These are phyloP conservation scores for Sugiyamaella japonica DNA, from an alignment of 1,139 yeast species.

Conservation along the genomic window DNA sequence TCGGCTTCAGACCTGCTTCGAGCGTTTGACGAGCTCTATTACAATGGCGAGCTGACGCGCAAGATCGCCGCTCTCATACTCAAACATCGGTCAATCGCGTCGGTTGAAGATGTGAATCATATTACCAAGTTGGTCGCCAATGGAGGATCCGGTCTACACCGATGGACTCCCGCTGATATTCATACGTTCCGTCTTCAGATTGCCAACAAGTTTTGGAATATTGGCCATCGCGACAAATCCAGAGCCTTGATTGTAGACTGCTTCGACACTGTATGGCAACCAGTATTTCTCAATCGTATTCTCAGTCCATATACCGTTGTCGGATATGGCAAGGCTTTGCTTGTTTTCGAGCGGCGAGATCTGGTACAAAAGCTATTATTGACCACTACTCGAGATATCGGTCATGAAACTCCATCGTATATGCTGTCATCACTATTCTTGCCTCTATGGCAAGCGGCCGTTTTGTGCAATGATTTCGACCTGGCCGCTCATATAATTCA, in stretches of 20 bases:
- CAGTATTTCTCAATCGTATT: conserved; percentile 22
- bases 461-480: conserved; percentile 16
- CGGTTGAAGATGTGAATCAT: conserved; percentile 26
- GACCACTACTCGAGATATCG: background rate
- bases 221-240: conserved; percentile 26
- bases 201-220: conserved; percentile 33
- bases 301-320: conserved; percentile 21
- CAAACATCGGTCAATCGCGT: conserved; percentile 21
- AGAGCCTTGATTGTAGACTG: conserved; percentile 26
- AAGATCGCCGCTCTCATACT: conserved; percentile 29
- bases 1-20: conserved; percentile 19
- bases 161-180: conserved; percentile 30
- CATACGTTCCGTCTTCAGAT: conserved; percentile 30
- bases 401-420: background rate
- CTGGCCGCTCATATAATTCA: conserved; percentile 14
- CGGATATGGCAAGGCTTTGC: conserved; percentile 27
- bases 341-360: conserved; percentile 25
- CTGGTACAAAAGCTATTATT: conserved; percentile 13
- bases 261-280: conserved; percentile 29
- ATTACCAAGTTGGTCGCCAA: conserved; percentile 25
- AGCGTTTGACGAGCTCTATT: conserved; percentile 30
- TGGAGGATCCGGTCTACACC: conserved; percentile 28
- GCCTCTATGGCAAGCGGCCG: conserved; percentile 26
- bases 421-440: conserved; percentile 16
- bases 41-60: conserved; percentile 29